Percentiles rank a stretch among this genome's conserved stretches.
phyloP scores from a whole-genome alignment of 139 green algal species.

The Pleodorina starrii region DNA sequence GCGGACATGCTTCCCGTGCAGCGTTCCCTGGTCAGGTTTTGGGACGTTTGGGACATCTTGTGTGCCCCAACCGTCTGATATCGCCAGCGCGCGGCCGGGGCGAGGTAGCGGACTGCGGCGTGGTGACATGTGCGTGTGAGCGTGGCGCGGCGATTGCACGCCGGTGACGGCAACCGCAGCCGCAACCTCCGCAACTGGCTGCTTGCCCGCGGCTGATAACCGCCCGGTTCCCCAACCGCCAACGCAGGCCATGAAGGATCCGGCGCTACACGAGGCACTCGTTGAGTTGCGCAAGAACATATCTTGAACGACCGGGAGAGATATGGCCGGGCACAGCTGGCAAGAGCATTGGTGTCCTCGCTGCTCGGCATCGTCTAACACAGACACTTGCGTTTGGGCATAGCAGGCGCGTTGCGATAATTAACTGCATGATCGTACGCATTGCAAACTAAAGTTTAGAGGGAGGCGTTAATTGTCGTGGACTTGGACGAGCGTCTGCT shows the following conservation, averaged over 20 bases:
- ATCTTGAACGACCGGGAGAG: not conserved
- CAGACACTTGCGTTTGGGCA: not conserved
- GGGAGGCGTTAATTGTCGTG: not conserved
- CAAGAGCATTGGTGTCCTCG: not conserved
- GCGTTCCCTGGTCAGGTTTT: too few relatives aligned
- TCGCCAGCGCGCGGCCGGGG: not conserved
- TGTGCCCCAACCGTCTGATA: not conserved
- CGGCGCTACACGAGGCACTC: constrained; percentile 1
- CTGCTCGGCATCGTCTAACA: not conserved
- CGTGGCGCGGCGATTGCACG: not conserved
- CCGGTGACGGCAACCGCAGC: too few relatives aligned
- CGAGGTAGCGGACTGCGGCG: too few relatives aligned
- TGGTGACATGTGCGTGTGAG: too few relatives aligned
- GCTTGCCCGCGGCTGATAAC: too few relatives aligned
- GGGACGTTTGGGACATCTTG: not conserved
- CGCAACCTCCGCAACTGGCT: too few relatives aligned
- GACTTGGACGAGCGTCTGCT: not conserved
- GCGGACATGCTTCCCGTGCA: not conserved
- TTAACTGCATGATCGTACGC: not conserved
- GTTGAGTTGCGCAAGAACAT: constrained; percentile 21
- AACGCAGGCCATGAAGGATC: constrained; percentile 37
- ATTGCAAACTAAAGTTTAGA: not conserved
- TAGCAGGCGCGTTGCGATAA: not conserved
- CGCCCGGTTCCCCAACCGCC: not conserved
- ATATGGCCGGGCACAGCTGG: not conserved